Base-by-base conservation (phyloP, 1,139 yeast species). In the Diutina mesorugosa region DNA sequence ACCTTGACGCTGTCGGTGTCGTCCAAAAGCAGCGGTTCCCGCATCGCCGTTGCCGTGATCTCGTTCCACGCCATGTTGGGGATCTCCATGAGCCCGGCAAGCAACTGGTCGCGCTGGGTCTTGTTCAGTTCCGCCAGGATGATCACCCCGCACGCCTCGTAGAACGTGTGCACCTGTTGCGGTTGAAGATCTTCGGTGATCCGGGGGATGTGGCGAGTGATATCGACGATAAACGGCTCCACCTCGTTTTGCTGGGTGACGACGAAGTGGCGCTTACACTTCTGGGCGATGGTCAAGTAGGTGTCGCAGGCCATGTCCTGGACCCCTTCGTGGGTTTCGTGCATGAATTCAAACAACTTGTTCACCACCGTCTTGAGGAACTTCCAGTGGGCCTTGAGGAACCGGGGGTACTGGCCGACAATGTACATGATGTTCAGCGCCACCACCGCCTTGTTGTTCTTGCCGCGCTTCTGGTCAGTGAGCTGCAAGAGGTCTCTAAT, bases 241-340 rank as follows among this genome's bases (percentile, higher is more conserved):
- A 79, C 69, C 71, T 95, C 99, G 61, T 85, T 87, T 18, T 83
- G 81, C 72, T 93, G 98, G 61, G 81, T 84, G 53, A 87, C 87
- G 50, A 93, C 97, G 72, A 95, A 93, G 70, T 93, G 98, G 61
- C 91, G 85, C 71, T 90, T 91, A 78, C 99, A 93, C 72, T 93
- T 93, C 64, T 83, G 85, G 38, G 97, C 90, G 69, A 93, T 93
- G 70, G 93, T 95, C 66, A 91, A 91, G 69, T 93, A 93, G 0
- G 99, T 93, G 71, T 93, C 99, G 77, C 99, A 93, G 9, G 99
- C 99, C 99, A 93, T 93, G 72, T 93, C 99, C 74, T 93, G 99
- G 61, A 93, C 99, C 73, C 98, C 99, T 71, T 91, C 99, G 70
- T 93, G 99, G 32, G 97, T 90, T 76, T 93, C 99, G 73, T 93